Base-by-base conservation (phyloP, 306 rosid genomes). In the Ormosia emarginata region DNA sequence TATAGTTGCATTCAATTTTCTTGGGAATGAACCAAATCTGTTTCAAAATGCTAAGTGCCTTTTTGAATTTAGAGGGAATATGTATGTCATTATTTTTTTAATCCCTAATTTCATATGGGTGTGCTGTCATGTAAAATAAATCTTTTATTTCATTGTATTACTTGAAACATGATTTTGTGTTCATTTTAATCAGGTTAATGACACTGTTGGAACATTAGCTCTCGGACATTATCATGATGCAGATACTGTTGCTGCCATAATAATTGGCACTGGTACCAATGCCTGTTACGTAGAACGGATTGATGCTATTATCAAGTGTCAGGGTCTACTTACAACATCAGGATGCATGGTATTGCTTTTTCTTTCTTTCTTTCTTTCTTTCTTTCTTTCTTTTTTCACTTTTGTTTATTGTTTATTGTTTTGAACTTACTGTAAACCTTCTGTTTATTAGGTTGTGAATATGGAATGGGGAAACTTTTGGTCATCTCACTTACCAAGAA, bases 381-480 rank as follows among this genome's bases (percentile, higher is more conserved):
- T 36, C 6, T 5, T 11, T 47, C 2, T 24, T 15, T 82, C 4
- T 32, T 55, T 50, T 44, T 12, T 66, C 0, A 8, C 13, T 67
- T 82, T 5, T 17, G 9, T 44, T 18, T 44, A 14, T 43, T 24
- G 41, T 12, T 29, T 32, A n/a, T 44, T 39, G 55, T 58, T 47
- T 63, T 62, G 18, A 53, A 24, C 18, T 34, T 63, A 49, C 41
- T 64, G 7, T 40, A 68, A 67, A 7, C 49, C 15, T 32, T 41
- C 49, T 82, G 75, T 81, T 69, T 63, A n/a, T 84, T 24, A 93
- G 98, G 96, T 85, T 77, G 86, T 91, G 83, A 91, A 93, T 84
- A 93, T 87, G 94, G 98, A 93, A 86, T 93, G 98, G 98, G 98
- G 97, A 74, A 91, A 85, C 61, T 93, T 93, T 81, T 93, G 94